Conservation (phyloP, 208 protist genomes). For the Acanthamoeba lenticulata region DNA sequence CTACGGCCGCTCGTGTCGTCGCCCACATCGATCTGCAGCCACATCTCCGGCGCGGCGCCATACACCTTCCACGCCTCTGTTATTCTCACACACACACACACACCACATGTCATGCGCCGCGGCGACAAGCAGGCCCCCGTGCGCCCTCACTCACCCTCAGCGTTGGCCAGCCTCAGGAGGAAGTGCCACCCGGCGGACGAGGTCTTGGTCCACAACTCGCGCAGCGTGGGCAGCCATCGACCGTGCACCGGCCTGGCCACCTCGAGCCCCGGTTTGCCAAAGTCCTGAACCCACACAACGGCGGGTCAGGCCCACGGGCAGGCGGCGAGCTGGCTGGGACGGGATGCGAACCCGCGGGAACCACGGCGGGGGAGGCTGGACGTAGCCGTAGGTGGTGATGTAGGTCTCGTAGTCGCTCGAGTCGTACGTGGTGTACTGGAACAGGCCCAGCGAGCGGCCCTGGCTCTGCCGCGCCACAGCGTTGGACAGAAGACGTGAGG, state of each 20-base stretch:
- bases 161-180: neutral
- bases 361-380: neutral
- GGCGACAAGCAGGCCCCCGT: neutral
- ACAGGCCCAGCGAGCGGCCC: neutral
- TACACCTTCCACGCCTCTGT: slow-evolving; percentile 18
- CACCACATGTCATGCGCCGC: too few relatives aligned
- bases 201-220: neutral
- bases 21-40: neutral
- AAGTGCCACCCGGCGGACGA: neutral
- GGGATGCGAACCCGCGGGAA: neutral
- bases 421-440: neutral
- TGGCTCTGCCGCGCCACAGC: neutral
- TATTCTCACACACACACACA: neutral
- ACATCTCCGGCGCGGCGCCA: neutral
- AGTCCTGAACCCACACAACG: neutral
- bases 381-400: neutral
- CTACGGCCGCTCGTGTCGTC: neutral
- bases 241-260: neutral
- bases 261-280: neutral
- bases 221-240: neutral
- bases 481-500: neutral
- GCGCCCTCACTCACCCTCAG: neutral
- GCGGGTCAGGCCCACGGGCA: neutral
- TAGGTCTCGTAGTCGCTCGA: neutral
- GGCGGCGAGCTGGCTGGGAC: neutral